Conservation (phyloP, 148 eudicot species). For the Chenopodium album region DNA sequence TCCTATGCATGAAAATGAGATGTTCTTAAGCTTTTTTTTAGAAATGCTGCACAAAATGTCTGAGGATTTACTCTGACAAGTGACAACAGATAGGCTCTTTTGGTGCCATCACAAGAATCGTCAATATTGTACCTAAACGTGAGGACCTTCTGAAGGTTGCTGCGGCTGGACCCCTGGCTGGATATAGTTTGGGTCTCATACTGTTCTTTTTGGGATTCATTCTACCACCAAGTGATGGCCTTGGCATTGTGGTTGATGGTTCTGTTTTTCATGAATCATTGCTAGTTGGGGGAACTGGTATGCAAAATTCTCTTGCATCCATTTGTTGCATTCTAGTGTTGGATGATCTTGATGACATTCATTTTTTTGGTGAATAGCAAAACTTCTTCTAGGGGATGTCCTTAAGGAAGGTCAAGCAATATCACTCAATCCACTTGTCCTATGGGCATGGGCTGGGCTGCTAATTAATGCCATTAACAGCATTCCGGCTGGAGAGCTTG, state of each 20-base stretch:
- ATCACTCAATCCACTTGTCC: conserved; percentile 89
- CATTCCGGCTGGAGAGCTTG: conserved; percentile 98
- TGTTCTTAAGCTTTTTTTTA: neutral
- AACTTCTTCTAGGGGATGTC: conserved; percentile 85
- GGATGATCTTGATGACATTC: conserved; percentile 7
- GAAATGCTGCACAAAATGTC: neutral
- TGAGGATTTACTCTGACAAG: conserved; percentile 50
- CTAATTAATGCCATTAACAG: conserved; percentile 95
- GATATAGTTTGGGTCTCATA: conserved; percentile 69
- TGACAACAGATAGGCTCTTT: conserved; percentile 97
- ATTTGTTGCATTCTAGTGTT: neutral
- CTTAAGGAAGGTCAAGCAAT: conserved; percentile 88
- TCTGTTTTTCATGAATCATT: conserved; percentile 95
- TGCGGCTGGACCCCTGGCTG: conserved; percentile 93
- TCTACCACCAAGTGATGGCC: conserved; percentile 84
- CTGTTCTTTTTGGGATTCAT: conserved; percentile 80
- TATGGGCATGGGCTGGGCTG: conserved; percentile 99
- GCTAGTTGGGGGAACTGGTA: conserved; percentile 92
- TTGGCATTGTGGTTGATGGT: conserved; percentile 81
- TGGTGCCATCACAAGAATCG: conserved; percentile 92
- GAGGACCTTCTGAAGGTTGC: conserved; percentile 93
- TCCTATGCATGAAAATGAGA: neutral
- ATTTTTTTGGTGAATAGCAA: conserved; percentile 48
- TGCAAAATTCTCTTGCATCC: conserved; percentile 18
- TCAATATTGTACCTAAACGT: conserved; percentile 77